Base-by-base conservation (phyloP, 2,329 filamentous ascomycete species). In the Ambrosiella cleistominuta region DNA sequence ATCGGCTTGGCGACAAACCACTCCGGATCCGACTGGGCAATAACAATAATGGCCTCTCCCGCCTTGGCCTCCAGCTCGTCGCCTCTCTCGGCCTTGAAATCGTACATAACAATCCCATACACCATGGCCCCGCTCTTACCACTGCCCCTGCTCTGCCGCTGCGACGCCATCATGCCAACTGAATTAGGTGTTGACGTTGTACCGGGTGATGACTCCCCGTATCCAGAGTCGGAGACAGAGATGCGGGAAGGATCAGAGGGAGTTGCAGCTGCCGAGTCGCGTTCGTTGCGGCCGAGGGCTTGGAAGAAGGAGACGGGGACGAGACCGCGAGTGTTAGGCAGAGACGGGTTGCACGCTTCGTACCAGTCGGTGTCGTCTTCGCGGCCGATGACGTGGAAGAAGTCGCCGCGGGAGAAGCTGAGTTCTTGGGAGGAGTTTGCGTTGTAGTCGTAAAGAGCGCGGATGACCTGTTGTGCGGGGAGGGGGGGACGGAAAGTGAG, bases 1-100 rank as follows among this genome's bases (percentile, higher is more conserved):
- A 98, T 98, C n/a, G 93, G 93, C 71, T 98, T 98, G 55, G 93
- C 93, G 62, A 98, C 91, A 67, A 97, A 97, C 93, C 93, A 98
- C 70, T 98, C 93, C 4, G 91, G 88, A 66, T 97, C 97, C 6
- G 91, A 97, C 70, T 97, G 93, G 50, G 93, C 93, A 68, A 97
- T 97, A 57, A 98, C 90, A 63, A 98, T 96, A 66, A 98, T 96
- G 57, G 90, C 88, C 71, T 98, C 93, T 60, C 90, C 91, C 52
- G 88, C 86, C 70, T 95, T 94, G 54, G 93, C 93, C 64, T 96
- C 90, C 60, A 98, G 72, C 71, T 98, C 93, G 69, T 98, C 93
- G n/a, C 89, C 86, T 59, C 91, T 76, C 71, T 97, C 91, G 0
- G 93, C 93, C 64, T 87, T 82, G 71, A 98, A 98, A 70, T 97